Evolutionary conservation across 805 yeast genomes (phyloP).

Genomic region (Ogataea kodamae): DNA sequence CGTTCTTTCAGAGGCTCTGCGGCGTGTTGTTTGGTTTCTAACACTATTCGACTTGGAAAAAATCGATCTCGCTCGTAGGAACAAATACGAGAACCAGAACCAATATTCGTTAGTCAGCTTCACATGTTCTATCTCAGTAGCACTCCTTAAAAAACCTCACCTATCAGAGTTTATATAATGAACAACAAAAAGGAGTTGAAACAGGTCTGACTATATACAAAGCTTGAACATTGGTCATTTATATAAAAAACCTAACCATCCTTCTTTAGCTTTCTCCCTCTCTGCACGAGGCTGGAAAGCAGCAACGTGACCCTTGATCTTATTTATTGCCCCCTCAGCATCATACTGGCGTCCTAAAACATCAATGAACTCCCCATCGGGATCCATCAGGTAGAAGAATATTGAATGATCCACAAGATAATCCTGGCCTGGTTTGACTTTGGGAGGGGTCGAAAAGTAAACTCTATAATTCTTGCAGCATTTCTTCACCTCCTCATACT

Average conservation of each 20-base stretch:
- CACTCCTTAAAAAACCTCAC: no score
- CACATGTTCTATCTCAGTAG: no score
- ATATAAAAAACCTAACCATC: conserved; percentile 58
- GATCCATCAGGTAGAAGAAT: conserved; percentile 95
- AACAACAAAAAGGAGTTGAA: no score
- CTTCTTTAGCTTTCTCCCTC: conserved; percentile 59
- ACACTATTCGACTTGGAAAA: no score
- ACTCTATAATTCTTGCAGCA: conserved; percentile 90
- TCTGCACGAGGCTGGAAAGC: conserved; percentile 71
- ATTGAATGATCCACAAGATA: conserved; percentile 96
- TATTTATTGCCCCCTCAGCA: conserved; percentile 70
- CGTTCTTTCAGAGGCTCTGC: no score
- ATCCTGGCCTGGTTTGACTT: conserved; percentile 93
- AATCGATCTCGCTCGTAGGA: no score
- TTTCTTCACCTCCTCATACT: conserved; percentile 77
- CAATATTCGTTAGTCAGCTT: no score
- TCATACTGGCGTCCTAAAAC: conserved; percentile 90
- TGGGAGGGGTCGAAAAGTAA: conserved; percentile 94
- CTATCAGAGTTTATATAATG: no score
- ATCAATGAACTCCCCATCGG: conserved; percentile 94
- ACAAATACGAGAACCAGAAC: no score
- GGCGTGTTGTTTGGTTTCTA: no score
- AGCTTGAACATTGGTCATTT: no score
- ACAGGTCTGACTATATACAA: no score
- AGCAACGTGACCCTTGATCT: conserved; percentile 70